Evolutionary conservation across 257 asterid species (phyloP), one percentile per base, ranked within the genome.

Genomic region (Capsicum chinense): DNA sequence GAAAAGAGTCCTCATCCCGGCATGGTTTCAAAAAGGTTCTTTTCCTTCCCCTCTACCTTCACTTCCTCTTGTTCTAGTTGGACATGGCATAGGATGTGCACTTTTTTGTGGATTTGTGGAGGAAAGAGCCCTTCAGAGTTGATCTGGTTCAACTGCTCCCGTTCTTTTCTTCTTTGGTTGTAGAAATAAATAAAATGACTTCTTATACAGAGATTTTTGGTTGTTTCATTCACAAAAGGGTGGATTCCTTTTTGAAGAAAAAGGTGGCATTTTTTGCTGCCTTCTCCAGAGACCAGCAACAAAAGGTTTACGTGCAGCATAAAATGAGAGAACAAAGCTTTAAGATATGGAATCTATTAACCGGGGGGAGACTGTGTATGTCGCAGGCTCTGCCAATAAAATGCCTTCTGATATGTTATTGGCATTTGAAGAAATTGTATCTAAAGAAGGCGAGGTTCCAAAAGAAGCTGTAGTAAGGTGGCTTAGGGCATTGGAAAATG

Each of bases 21-120:
- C 91, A 71, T 93, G 98, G 98, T 90, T 96, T 79, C 90, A 74
- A 47, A 93, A 94, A 89, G 98, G 98, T 52, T 92, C 92, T 83
- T 94, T 93, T 79, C 97, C 98, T 83, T 80, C 92, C 59, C 98
- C 99, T 71, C 90, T 92, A 9, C 96, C 97, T 60, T 88, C 91
- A 48, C 95, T 96, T 84, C 99, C 99, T 83, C 91, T 95, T 71
- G 88, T 97, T 85, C 97, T 97, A 71, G 64, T 97, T 44, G 99
- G 98, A 63, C 99, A 98, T n/a, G 98, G 99, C 81, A 93, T 98
- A 5, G 99, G 99, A 68, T 95, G 99, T 35, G 98, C 98, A 42
- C 99, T 98, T 83, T 93, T 97, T 85, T 97, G 83, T 71, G 99
- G 97, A 66, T 94, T 95, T 84, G 88, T 95, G 56, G 97, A 95